These are phyloP conservation scores for Phytophthora constricta DNA, from an alignment of 352 stramenopile species.

Conservation along the genomic window DNA sequence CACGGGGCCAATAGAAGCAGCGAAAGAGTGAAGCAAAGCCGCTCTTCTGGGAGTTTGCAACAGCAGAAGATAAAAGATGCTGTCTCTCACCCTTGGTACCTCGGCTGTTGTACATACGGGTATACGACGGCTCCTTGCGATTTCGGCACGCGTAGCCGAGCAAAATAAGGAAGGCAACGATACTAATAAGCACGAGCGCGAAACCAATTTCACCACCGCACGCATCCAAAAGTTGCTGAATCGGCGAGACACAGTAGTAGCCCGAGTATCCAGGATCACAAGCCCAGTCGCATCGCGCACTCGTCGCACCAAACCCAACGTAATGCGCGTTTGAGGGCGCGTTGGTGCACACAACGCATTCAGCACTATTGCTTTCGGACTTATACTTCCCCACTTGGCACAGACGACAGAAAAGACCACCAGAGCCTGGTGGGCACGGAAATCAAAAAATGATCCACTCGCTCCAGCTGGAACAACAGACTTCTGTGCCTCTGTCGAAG, in stretches of 20 bases:
- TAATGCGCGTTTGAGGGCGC: slow-evolving; percentile 78
- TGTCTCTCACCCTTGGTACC: slow-evolving; percentile 63
- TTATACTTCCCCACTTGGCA: slow-evolving; percentile 75
- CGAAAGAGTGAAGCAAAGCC: slow-evolving; percentile 64
- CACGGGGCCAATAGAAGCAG: slow-evolving; percentile 79
- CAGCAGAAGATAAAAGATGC: slow-evolving; percentile 65
- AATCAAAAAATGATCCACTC: slow-evolving; percentile 80
- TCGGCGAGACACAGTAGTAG: slow-evolving; percentile 72
- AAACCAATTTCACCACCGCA: slow-evolving; percentile 81
- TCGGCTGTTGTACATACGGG: slow-evolving; percentile 56
- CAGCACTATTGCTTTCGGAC: slow-evolving; percentile 79
- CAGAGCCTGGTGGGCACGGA: slow-evolving; percentile 76
- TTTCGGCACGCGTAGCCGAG: slow-evolving; percentile 76
- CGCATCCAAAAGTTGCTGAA: slow-evolving; percentile 77
- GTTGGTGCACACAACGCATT: slow-evolving; percentile 68
- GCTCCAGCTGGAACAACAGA: slow-evolving; percentile 42
- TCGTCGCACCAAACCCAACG: slow-evolving; percentile 50
- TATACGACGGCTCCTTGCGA: slow-evolving; percentile 71
- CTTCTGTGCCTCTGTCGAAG: slow-evolving; percentile 24
- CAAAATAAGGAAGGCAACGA: slow-evolving; percentile 74
- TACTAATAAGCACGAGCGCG: slow-evolving; percentile 67
- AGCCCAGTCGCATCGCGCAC: slow-evolving; percentile 66
- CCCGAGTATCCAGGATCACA: slow-evolving; percentile 83
- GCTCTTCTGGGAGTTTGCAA: slow-evolving; percentile 59
- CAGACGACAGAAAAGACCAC: slow-evolving; percentile 73